A percentile compares a stretch with the other conserved stretches of the same genome.
These are phyloP conservation scores for Calonectria pseudoturangicola DNA, from an alignment of 2,329 filamentous ascomycete species.

Conservation along the genomic window DNA sequence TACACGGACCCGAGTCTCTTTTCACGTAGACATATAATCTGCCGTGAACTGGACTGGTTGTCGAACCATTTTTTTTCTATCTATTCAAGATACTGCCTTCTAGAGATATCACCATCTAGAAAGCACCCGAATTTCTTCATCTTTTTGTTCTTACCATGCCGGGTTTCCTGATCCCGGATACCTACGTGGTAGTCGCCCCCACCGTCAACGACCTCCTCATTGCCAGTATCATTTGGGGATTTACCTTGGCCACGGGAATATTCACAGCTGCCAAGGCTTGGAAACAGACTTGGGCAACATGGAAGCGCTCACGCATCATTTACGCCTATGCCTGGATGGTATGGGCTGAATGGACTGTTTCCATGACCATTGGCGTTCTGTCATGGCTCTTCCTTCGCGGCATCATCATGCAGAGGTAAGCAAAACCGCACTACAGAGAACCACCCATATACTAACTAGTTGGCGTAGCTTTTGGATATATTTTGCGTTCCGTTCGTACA, in stretches of 20 bases:
- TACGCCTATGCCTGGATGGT: slow-evolving; percentile 47
- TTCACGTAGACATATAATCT: slow-evolving; percentile 13
- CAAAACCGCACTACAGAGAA: not conserved
- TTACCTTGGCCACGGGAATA: slow-evolving; percentile 48
- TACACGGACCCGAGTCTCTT: slow-evolving; percentile 7
- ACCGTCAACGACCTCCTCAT: slow-evolving; percentile 45
- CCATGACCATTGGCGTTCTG: slow-evolving; percentile 47
- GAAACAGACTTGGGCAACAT: slow-evolving; percentile 48
- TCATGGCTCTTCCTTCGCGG: slow-evolving; percentile 49
- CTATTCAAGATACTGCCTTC: not conserved
- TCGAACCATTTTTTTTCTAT: no score
- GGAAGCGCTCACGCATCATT: slow-evolving; percentile 32
- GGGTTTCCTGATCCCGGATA: slow-evolving; percentile 44
- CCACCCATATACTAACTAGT: not conserved
- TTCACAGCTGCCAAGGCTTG: slow-evolving; percentile 47
- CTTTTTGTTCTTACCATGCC: not conserved
- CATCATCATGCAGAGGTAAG: slow-evolving; percentile 44
- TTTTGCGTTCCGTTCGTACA: slow-evolving; percentile 43
- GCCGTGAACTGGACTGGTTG: not conserved
- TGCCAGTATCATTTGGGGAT: slow-evolving; percentile 53
- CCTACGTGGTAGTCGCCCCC: slow-evolving; percentile 41
- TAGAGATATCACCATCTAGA: not conserved
- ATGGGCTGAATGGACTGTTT: slow-evolving; percentile 50
- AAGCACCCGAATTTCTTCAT: not conserved
- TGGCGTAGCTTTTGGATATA: slow-evolving; percentile 50